Evolutionary conservation across 805 yeast genomes (phyloP).

Genomic region (Candida ponderosae): DNA sequence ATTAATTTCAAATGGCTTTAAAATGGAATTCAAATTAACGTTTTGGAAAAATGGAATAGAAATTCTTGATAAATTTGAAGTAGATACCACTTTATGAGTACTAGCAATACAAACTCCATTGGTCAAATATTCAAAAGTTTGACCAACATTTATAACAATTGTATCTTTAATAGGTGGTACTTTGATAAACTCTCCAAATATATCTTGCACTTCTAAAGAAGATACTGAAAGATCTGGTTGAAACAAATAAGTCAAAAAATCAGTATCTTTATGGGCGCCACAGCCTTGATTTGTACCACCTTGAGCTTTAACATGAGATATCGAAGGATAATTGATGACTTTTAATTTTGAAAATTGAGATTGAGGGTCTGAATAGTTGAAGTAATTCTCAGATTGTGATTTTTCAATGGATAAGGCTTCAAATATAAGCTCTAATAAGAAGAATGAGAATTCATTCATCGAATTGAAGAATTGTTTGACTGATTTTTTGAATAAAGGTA

Average conservation of each 20-base stretch:
- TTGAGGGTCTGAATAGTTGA: conserved; percentile 29
- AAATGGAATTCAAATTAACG: conserved; percentile 29
- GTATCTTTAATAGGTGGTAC: conserved; percentile 32
- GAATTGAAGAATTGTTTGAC: conserved; percentile 21
- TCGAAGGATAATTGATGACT: conserved; percentile 29
- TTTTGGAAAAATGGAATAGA: conserved; percentile 43
- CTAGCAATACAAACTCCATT: conserved; percentile 43
- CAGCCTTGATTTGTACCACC: conserved; percentile 22
- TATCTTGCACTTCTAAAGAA: conserved; percentile 39
- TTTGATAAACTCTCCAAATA: conserved; percentile 38
- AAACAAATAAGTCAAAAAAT: conserved; percentile 29
- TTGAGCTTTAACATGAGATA: conserved; percentile 1
- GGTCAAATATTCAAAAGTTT: conserved; percentile 39
- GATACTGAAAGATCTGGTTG: conserved; percentile 30
- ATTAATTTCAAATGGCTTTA: conserved; percentile 25
- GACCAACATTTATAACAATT: conserved; percentile 34
- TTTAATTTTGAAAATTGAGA: conserved; percentile 25
- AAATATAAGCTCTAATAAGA: conserved; percentile 23
- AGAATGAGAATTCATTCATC: conserved; percentile 23
- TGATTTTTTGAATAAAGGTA: conserved; percentile 29
- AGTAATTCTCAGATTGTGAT: conserved; percentile 23
- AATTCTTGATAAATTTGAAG: conserved; percentile 24
- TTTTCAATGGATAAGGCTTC: conserved; percentile 27
- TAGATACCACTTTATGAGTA: conserved; percentile 34
- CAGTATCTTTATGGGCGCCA: conserved; percentile 36